Evolutionary conservation across 192 early-diverging fungal species (phyloP).

Genomic region (Podila clonocystis): DNA sequence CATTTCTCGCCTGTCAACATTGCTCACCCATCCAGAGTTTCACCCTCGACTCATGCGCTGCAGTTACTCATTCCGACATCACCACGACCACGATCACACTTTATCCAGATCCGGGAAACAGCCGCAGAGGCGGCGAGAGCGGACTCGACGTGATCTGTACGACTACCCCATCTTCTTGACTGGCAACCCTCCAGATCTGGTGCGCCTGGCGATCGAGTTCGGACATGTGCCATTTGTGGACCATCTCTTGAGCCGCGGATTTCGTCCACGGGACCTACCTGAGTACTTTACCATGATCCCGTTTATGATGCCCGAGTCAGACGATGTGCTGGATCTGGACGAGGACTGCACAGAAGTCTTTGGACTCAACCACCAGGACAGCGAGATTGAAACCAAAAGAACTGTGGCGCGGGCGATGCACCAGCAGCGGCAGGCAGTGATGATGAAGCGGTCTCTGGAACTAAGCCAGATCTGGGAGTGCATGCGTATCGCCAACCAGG

Average conservation of each 20-base stretch:
- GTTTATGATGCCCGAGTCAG: constrained; percentile 1
- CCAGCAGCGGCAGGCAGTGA: not conserved
- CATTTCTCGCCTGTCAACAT: constrained; percentile 9
- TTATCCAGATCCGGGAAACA: not conserved
- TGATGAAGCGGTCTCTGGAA: constrained; percentile 20
- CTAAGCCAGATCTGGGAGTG: constrained; percentile 41
- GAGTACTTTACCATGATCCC: constrained; percentile 36
- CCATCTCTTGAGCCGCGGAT: constrained; percentile 34
- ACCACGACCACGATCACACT: not conserved
- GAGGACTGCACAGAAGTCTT: not conserved
- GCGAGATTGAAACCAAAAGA: not conserved
- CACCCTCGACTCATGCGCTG: constrained; percentile 40
- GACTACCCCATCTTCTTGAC: constrained; percentile 45
- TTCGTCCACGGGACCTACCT: constrained; percentile 41
- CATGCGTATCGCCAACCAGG: constrained; percentile 34
- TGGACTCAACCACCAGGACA: not conserved
- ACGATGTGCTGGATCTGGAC: not conserved
- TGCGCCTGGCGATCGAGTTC: constrained; percentile 43
- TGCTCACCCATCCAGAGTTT: constrained; percentile 31
- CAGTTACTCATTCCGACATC: constrained; percentile 38
- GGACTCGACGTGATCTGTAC: constrained; percentile 30
- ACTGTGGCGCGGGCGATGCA: not conserved
- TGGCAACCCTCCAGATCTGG: constrained; percentile 42
- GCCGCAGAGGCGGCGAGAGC: not conserved
- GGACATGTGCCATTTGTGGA: constrained; percentile 43